Percentiles rank a stretch among this genome's conserved stretches.
phyloP scores from a whole-genome alignment of 257 asterid genomes.

The Galeopsis tetrahit region DNA sequence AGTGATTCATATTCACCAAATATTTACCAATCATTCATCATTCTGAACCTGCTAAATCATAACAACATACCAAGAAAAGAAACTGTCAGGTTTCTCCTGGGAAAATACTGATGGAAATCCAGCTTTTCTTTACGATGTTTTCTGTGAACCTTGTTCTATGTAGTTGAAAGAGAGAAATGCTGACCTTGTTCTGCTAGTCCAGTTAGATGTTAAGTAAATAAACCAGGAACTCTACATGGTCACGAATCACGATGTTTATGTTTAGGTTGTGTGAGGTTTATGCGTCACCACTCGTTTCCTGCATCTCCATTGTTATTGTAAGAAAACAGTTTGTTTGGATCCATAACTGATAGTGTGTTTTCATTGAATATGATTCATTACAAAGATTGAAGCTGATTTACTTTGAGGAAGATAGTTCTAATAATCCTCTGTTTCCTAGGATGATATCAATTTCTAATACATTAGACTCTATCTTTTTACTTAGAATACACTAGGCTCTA shows the following conservation, averaged over 20 bases:
- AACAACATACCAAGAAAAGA: not conserved
- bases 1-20: not conserved
- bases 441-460: not conserved
- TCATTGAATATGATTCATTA: not conserved
- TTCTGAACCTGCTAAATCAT: not conserved
- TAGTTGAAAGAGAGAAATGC: not conserved
- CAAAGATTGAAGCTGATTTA: not conserved
- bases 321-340: not conserved
- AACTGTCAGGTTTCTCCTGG: not conserved
- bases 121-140: not conserved
- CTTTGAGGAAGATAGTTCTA: not conserved
- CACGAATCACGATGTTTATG: constrained; percentile 14
- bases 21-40: not conserved
- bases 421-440: not conserved
- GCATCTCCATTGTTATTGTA: not conserved
- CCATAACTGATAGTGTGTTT: not conserved
- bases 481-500: not conserved
- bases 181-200: not conserved
- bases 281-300: not conserved
- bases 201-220: not conserved
- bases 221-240: not conserved
- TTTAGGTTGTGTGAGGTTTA: constrained; percentile 5
- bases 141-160: not conserved
- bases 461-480: not conserved
- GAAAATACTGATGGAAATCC: not conserved